Evolutionary conservation across 495 filamentous ascomycete genomes (phyloP).

Genomic region (Daldinia decipiens): DNA sequence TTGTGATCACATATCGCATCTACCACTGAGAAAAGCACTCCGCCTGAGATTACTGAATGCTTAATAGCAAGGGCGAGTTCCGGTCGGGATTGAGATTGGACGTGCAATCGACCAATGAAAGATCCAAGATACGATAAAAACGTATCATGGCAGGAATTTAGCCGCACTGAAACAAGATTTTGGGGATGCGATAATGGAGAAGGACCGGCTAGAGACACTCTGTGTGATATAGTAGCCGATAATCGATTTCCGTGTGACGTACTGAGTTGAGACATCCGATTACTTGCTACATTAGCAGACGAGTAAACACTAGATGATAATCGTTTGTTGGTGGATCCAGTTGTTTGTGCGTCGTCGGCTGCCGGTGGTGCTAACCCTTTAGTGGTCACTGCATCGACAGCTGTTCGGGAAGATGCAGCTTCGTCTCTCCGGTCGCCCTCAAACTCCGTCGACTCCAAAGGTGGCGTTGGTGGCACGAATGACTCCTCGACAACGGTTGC

Average conservation of each 20-base stretch:
- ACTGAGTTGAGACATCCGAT: conserved; percentile 52
- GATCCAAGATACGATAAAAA: conserved; percentile 90
- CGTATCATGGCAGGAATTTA: conserved; percentile 80
- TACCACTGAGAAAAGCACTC: conserved; percentile 78
- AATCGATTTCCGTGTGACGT: conserved; percentile 50
- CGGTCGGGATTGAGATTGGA: conserved; percentile 86
- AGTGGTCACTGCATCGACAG: conserved; percentile 44
- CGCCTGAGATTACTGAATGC: conserved; percentile 84
- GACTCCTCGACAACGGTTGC: conserved; percentile 71
- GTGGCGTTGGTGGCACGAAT: conserved; percentile 75
- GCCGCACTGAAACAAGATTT: conserved; percentile 67
- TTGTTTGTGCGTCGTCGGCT: conserved; percentile 50
- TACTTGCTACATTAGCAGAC: conserved; percentile 49
- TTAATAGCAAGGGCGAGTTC: conserved; percentile 76
- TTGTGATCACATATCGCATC: conserved; percentile 85
- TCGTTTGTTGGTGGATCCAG: conserved; percentile 52
- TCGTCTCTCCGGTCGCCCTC: conserved; percentile 47
- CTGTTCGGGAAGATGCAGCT: conserved; percentile 53
- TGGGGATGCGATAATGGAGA: conserved; percentile 55
- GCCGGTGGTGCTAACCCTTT: conserved; percentile 43
- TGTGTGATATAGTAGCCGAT: conserved; percentile 64
- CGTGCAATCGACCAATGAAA: conserved; percentile 88
- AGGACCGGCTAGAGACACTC: conserved; percentile 61
- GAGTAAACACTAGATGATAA: conserved; percentile 54
- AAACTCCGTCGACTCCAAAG: conserved; percentile 66